These are phyloP conservation scores for Evernia prunastri DNA, from an alignment of 495 filamentous ascomycete genomes.

Conservation along the genomic window DNA sequence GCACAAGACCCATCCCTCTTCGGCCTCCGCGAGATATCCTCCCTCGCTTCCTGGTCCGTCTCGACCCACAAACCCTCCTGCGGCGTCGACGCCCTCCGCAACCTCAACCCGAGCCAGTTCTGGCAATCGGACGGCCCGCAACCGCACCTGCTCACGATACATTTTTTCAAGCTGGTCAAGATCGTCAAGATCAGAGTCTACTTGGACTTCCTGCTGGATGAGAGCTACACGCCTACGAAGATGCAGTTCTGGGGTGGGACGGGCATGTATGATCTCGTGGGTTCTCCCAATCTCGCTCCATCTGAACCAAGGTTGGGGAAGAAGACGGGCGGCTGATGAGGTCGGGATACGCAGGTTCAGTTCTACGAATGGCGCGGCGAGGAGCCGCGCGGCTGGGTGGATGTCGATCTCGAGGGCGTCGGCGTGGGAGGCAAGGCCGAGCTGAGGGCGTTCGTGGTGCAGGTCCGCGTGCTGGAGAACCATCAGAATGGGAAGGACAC, in stretches of 20 bases:
- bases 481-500: constrained; percentile 99
- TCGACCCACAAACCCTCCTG: constrained; percentile 87
- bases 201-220: constrained; percentile 84
- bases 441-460: constrained; percentile 76
- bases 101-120: constrained; percentile 70
- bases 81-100: constrained; percentile 75
- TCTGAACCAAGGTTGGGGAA: not conserved
- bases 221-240: constrained; percentile 94
- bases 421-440: constrained; percentile 49
- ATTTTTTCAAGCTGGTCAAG: constrained; percentile 88
- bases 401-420: constrained; percentile 69
- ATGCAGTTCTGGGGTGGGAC: constrained; percentile 82
- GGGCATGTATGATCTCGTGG: constrained; percentile 69
- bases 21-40: constrained; percentile 82
- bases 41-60: constrained; percentile 89
- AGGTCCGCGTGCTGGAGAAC: constrained; percentile 85
- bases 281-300: not conserved
- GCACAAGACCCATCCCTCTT: constrained; percentile 22
- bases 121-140: constrained; percentile 98
- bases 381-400: constrained; percentile 81
- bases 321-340: not conserved
- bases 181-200: constrained; percentile 79
- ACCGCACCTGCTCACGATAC: constrained; percentile 86
- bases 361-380: constrained; percentile 72
- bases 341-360: constrained; percentile 40